Evolutionary conservation across 2,329 filamentous ascomycete genomes (phyloP).

Genomic region (Cercospora nicotianae): DNA sequence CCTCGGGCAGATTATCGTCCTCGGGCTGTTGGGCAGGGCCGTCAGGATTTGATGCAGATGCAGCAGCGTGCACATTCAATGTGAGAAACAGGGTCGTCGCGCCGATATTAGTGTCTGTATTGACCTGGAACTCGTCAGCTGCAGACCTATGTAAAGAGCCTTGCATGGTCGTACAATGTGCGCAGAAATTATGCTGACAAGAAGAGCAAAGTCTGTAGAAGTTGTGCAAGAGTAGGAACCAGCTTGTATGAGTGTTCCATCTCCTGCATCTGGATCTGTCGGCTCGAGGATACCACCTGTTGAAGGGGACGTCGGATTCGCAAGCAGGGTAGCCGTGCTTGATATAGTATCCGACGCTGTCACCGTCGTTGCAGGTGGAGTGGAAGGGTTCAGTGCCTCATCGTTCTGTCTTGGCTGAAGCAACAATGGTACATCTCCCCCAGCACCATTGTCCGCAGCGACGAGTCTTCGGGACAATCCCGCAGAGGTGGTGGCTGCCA

Average conservation of each 20-base stretch:
- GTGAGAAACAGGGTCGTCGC: constrained; percentile 56
- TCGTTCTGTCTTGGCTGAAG: constrained; percentile 12
- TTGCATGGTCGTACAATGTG: constrained; percentile 46
- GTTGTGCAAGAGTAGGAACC: constrained; percentile 58
- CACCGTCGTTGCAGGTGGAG: constrained; percentile 7
- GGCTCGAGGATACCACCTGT: not conserved
- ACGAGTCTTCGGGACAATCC: not conserved
- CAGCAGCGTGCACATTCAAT: constrained; percentile 61
- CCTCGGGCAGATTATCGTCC: constrained; percentile 46
- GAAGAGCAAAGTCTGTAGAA: constrained; percentile 51
- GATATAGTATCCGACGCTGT: constrained; percentile 10
- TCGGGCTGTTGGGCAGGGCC: constrained; percentile 45
- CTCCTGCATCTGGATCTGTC: constrained; percentile 7
- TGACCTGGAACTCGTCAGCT: constrained; percentile 21
- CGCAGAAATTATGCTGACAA: constrained; percentile 53
- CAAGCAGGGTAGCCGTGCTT: constrained; percentile 9
- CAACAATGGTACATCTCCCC: not conserved
- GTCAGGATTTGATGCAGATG: constrained; percentile 45
- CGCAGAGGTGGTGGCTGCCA: constrained; percentile 8
- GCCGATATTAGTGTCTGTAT: constrained; percentile 56
- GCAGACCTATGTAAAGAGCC: not conserved
- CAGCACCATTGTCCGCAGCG: not conserved
- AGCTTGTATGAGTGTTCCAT: constrained; percentile 40
- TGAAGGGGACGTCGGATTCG: constrained; percentile 15
- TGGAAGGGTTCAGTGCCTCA: constrained; percentile 8